A percentile compares a stretch with the other conserved stretches of the same genome.
Evolutionary conservation across 2,329 filamentous ascomycete genomes (phyloP).

Genomic region (Colletotrichum camelliae): DNA sequence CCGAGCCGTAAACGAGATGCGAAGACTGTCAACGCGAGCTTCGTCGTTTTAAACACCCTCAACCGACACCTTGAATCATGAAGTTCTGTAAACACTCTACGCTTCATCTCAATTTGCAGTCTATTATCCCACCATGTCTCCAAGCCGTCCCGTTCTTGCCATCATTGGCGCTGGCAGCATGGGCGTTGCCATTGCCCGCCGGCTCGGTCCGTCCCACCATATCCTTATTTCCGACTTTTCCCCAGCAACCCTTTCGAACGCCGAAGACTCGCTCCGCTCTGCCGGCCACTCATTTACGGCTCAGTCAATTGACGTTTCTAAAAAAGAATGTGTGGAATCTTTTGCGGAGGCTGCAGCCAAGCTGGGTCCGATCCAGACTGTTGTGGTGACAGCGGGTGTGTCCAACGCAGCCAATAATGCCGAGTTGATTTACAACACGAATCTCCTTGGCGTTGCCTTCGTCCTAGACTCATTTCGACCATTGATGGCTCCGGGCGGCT

Average conservation of each 20-base stretch:
- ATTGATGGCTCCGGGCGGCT: background rate
- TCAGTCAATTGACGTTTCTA: background rate
- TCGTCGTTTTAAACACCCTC: background rate
- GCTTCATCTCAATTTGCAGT: background rate
- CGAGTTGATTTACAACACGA: background rate
- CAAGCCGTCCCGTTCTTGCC: background rate
- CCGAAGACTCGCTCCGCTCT: background rate
- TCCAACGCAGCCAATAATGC: background rate
- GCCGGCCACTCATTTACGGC: background rate
- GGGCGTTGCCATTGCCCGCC: background rate
- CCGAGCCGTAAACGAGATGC: background rate
- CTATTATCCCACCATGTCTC: background rate
- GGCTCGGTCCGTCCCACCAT: background rate
- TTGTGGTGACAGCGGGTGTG: background rate
- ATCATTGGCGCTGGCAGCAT: conserved; percentile 5
- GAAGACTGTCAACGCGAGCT: background rate
- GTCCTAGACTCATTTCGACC: background rate
- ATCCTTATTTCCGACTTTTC: background rate
- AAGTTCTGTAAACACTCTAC: background rate
- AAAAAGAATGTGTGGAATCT: background rate
- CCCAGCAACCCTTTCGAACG: background rate
- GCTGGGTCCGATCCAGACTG: background rate
- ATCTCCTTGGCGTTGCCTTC: background rate
- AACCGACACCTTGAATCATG: background rate
- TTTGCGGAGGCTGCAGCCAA: background rate